Base-by-base conservation (phyloP, 768 basidiomycete species). In the Agaricus blazei region DNA sequence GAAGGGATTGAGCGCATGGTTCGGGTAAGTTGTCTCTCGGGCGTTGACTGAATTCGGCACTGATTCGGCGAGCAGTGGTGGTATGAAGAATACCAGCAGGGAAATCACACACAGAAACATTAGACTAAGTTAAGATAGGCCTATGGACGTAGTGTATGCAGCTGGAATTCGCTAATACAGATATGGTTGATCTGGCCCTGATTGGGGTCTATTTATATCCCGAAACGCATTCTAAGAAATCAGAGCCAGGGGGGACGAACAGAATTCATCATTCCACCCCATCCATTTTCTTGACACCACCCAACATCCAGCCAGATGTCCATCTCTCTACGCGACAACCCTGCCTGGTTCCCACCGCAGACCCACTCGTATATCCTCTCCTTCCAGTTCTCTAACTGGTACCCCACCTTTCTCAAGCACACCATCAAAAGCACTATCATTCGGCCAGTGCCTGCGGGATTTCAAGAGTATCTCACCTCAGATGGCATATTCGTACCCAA, bases 321-420 rank as follows among this genome's bases (percentile, higher is more conserved):
- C 37, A 45, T 49, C 54, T 8, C 40, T 23, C 49, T 56, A 48
- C 29, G 43, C 2, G 54, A 49, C 49, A 50, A 50, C 45, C 19
- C 59, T 15, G 51, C 67, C 15, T 60, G 77, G 42, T 90, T 88
- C 65, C 90, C 88, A 15, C 38, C 62, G 2, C 69, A 78, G 31
- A 76, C 78, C 2, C 67, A 71, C 14, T 65, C 73, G 4, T 81
- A 84, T 63, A 73, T 92, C 52, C 74, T 87, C 11, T 73, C 80
- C 3, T 93, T 90, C 65, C 90, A 92, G 54, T 89, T 90, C 62
- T 93, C 91, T 1, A 81, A 82, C 2, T 95, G 93, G 93, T 92
- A 92, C 63, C 82, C 90, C 4, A 65, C 61, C 7, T 93, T 90
- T 66, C 71, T 83, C 9, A 68, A 72, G 7, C 62, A 82, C 27